Percentiles rank a stretch among this genome's conserved stretches.
These are phyloP conservation scores for Colletotrichum kahawae DNA, from an alignment of 2,329 filamentous ascomycete species.

Conservation along the genomic window DNA sequence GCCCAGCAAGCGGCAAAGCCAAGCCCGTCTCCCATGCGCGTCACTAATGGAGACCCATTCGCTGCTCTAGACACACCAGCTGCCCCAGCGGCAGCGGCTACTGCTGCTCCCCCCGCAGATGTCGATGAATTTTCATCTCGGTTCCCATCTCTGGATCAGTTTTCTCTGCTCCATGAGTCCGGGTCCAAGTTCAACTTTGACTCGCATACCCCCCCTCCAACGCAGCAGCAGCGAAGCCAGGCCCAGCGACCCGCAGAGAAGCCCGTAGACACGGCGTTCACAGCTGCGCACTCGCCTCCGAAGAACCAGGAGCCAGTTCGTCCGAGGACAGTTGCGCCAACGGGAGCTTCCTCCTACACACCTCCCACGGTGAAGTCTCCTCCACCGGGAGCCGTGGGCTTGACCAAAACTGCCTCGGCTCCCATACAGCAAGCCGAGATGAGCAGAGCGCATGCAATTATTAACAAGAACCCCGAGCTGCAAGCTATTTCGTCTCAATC, in stretches of 20 bases:
- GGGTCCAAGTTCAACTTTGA: constrained; percentile 87
- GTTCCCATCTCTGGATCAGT: constrained; percentile 93
- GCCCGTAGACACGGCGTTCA: constrained; percentile 85
- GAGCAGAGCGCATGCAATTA: constrained; percentile 68
- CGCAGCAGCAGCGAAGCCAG: constrained; percentile 58
- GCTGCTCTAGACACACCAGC: constrained; percentile 80
- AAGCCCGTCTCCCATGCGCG: constrained; percentile 72
- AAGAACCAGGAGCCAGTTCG: constrained; percentile 5
- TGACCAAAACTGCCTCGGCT: constrained; percentile 38
- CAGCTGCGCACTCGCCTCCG: constrained; percentile 26
- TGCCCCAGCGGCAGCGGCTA: constrained; percentile 46
- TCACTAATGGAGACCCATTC: constrained; percentile 81
- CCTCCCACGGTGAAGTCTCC: constrained; percentile 24
- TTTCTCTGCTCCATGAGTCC: constrained; percentile 85
- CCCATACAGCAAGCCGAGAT: constrained; percentile 50
- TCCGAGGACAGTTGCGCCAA: constrained; percentile 23
- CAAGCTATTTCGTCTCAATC: constrained; percentile 59
- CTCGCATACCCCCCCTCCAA: constrained; percentile 50
- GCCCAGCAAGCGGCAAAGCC: constrained; percentile 58
- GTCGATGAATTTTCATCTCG: constrained; percentile 82
- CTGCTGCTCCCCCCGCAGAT: constrained; percentile 38
- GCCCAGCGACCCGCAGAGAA: constrained; percentile 75
- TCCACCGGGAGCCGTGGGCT: constrained; percentile 27
- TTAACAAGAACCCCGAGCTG: constrained; percentile 66
- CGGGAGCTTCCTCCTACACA: constrained; percentile 33